Base-by-base conservation (phyloP, 106 monocot species). In the Platanthera zijinensis region DNA sequence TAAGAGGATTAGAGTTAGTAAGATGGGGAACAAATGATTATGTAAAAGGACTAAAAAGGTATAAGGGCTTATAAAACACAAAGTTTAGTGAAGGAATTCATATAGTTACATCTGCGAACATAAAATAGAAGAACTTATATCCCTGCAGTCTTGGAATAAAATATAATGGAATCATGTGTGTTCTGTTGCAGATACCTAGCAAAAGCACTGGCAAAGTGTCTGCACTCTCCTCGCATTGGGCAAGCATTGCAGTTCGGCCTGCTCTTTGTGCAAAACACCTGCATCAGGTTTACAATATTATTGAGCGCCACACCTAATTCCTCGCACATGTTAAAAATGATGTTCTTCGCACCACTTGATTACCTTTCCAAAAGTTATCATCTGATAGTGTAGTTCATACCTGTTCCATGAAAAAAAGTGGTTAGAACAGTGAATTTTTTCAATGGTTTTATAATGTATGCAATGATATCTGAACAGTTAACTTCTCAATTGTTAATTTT, bases 341-440 rank as follows among this genome's bases (percentile, higher is more conserved):
- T 39, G 22, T 59, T 22, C 17, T 18, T 30, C 21, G 66, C 48
- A 66, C 48, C 10, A 69, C 46, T 45, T 68, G 14, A 81, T 54
- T 76, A 91, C 91, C 91, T 91, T 91, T 70, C 91, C 91, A 70
- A 91, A 91, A 71, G 91, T 91, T 53, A 91, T 91, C 80, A 91
- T 79, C 70, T 91, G 91, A 72, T 91, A 91, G 82, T 91, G 91
- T 47, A 91, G 78, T 82, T 91, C 91, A 66, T 91, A 91, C 82
- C 91, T 91, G 75, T 53, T 57, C 50, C 48, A 51, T 70, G 25
- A 74, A 71, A 39, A 10, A 53, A 57, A 51, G 0, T 9, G 47
- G 21, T 72, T 22, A 72, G 72, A 22, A 72, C 5, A 51, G 15
- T 51, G 2, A 72, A 72, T 15, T 25, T 64, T 64, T 10, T 17